Evolutionary conservation across 495 filamentous ascomycete species (phyloP).

Genomic region (Pyronema domesticum): DNA sequence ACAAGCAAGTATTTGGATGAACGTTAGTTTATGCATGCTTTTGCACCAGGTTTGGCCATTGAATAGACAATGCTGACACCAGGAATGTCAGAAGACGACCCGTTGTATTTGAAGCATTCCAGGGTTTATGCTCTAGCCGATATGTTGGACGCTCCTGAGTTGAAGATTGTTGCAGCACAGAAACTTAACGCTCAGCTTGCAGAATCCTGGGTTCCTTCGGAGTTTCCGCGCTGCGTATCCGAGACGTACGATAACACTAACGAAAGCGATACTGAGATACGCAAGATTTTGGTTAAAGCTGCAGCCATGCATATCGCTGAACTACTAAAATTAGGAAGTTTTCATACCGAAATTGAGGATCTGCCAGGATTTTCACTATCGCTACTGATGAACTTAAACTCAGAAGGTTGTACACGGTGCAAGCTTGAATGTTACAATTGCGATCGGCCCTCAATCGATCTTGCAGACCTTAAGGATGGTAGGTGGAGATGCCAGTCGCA

Average conservation of each 20-base stretch:
- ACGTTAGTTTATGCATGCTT: background rate
- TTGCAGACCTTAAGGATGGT: too few relatives aligned
- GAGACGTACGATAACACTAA: background rate
- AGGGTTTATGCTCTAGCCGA: background rate
- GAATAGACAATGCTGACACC: background rate
- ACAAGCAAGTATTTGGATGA: background rate
- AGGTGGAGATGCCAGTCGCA: too few relatives aligned
- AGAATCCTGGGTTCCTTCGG: background rate
- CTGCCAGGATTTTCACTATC: too few relatives aligned
- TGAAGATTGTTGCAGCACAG: background rate
- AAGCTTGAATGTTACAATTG: too few relatives aligned
- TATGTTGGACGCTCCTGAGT: background rate
- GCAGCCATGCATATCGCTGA: background rate
- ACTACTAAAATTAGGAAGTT: background rate
- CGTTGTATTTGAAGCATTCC: background rate
- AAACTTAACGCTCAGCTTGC: background rate
- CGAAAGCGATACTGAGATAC: background rate
- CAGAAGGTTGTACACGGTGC: too few relatives aligned
- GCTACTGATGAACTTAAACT: too few relatives aligned
- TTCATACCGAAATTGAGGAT: too few relatives aligned
- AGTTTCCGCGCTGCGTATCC: background rate
- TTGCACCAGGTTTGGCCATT: too few relatives aligned
- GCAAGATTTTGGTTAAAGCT: background rate
- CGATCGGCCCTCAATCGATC: too few relatives aligned
- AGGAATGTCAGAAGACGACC: background rate